Evolutionary conservation across 2,329 filamentous ascomycete species (phyloP).

Genomic region (Aspergillus clavatus): DNA sequence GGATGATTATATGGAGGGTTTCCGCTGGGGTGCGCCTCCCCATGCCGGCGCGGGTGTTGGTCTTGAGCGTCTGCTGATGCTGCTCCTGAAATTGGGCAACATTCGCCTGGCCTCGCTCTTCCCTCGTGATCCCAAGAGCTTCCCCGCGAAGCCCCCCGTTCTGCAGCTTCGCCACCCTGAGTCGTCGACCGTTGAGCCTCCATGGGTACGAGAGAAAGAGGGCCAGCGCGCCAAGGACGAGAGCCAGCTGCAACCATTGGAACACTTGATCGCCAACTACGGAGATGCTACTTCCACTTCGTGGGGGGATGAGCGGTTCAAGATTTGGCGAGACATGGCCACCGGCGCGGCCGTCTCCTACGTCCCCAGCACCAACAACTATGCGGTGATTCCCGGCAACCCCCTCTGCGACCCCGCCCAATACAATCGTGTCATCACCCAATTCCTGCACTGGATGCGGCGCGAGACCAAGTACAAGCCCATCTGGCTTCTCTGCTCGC

Average conservation of each 20-base stretch:
- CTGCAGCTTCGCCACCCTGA: slow-evolving; percentile 76
- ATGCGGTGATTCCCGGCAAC: slow-evolving; percentile 79
- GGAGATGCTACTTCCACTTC: slow-evolving; percentile 91
- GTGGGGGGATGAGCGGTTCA: slow-evolving; percentile 84
- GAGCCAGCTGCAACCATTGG: slow-evolving; percentile 64
- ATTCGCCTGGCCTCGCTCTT: slow-evolving; percentile 85
- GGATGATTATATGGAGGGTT: slow-evolving; percentile 85
- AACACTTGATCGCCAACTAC: slow-evolving; percentile 90
- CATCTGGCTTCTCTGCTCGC: slow-evolving; percentile 82
- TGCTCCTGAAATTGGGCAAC: slow-evolving; percentile 80
- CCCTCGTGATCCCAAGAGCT: slow-evolving; percentile 80
- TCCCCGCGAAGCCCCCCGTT: slow-evolving; percentile 62
- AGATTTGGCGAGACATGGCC: slow-evolving; percentile 74
- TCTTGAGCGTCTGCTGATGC: slow-evolving; percentile 80
- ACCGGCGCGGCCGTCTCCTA: slow-evolving; percentile 84
- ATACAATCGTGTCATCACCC: slow-evolving; percentile 66
- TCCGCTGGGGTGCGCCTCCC: slow-evolving; percentile 81
- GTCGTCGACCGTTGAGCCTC: slow-evolving; percentile 71
- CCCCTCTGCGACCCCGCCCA: slow-evolving; percentile 78
- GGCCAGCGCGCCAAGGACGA: slow-evolving; percentile 41
- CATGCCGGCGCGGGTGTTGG: slow-evolving; percentile 89
- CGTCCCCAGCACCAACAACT: slow-evolving; percentile 65
- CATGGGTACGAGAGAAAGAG: slow-evolving; percentile 49
- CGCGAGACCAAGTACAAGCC: slow-evolving; percentile 69
- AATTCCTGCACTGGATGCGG: slow-evolving; percentile 70